Conservation (phyloP, 345 rosid genomes). For the Syzygium jambos region DNA sequence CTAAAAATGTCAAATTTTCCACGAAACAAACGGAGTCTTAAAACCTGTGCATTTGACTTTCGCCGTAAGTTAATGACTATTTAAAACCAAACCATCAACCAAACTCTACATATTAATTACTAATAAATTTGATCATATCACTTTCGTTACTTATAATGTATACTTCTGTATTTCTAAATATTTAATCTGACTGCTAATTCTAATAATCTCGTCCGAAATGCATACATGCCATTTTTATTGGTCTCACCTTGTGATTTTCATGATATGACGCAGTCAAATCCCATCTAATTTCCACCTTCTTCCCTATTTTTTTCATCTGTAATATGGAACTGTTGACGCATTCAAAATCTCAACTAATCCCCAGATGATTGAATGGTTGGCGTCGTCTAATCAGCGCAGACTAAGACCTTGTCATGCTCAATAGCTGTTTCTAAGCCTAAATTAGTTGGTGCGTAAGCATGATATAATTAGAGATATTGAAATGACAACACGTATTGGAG, state of each 20-base stretch:
- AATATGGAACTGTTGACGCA: background rate
- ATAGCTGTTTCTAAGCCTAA: background rate
- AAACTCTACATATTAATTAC: background rate
- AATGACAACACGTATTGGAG: background rate
- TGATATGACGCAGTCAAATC: background rate
- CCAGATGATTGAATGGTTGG: background rate
- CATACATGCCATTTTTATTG: background rate
- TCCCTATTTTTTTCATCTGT: background rate
- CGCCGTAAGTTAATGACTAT: background rate
- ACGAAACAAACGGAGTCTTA: background rate
- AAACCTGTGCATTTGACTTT: background rate
- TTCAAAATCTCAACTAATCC: background rate
- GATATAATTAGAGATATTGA: background rate
- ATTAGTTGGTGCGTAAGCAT: background rate
- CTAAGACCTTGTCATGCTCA: background rate
- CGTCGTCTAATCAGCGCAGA: background rate
- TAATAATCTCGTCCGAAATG: background rate
- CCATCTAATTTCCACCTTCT: background rate
- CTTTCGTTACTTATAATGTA: background rate
- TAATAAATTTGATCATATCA: background rate
- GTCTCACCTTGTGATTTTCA: background rate
- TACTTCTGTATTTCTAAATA: background rate
- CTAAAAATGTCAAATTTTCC: no score
- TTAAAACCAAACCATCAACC: background rate
- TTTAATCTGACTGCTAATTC: background rate